Percentiles rank a stretch among this genome's conserved stretches.
phyloP scores from a whole-genome alignment of 192 early-diverging fungal species.

The Coemansia sp. region DNA sequence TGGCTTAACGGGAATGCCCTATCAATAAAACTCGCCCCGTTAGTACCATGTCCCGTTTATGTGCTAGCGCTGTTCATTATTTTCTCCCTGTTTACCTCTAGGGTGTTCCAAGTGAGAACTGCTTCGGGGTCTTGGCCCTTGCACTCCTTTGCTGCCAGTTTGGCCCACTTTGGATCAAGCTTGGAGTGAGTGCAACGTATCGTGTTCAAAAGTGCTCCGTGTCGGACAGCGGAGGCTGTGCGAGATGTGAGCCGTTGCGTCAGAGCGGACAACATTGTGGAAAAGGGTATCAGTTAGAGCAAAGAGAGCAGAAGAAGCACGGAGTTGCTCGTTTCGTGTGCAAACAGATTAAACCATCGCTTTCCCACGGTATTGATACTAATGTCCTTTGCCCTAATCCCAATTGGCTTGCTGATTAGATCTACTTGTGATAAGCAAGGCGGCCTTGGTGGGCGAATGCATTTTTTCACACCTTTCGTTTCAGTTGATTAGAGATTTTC shows the following conservation, averaged over 20 bases:
- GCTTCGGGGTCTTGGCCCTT: constrained; percentile 81
- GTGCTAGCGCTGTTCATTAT: not conserved
- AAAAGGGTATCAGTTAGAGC: not conserved
- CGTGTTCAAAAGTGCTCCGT: not conserved
- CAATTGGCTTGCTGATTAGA: not conserved
- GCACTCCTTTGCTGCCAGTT: constrained; percentile 76
- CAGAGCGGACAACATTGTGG: not conserved
- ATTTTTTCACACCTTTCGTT: not conserved
- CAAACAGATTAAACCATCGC: not conserved
- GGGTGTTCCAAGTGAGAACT: constrained; percentile 73
- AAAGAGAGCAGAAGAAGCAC: not conserved
- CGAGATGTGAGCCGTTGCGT: not conserved
- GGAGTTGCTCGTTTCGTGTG: not conserved
- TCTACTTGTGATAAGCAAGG: not conserved
- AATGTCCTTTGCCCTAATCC: not conserved
- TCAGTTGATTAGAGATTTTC: not conserved
- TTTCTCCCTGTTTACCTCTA: constrained; percentile 56
- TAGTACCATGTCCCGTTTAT: not conserved
- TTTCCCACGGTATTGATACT: not conserved
- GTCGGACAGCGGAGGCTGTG: not conserved
- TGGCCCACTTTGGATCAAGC: constrained; percentile 70
- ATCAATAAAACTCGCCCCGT: not conserved
- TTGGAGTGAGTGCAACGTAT: constrained; percentile 7
- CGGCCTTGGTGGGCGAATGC: not conserved
- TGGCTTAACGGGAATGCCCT: constrained; percentile 79